A percentile compares a stretch with the other conserved stretches of the same genome.
phyloP scores from a whole-genome alignment of 1,284 basidiomycete genomes.

The Trichosporon sp. region DNA sequence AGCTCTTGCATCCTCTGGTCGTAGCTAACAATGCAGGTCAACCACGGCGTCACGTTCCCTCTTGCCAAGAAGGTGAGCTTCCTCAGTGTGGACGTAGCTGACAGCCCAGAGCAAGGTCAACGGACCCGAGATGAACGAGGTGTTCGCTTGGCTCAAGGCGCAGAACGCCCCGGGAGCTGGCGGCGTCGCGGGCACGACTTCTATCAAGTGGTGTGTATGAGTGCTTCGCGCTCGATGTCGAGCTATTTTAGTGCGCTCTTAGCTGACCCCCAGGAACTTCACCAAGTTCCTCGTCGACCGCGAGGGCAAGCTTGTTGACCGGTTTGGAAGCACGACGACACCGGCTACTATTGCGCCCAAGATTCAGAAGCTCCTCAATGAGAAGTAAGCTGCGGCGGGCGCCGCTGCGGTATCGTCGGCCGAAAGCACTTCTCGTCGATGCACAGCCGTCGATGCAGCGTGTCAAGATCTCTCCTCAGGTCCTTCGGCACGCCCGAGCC shows the following conservation, averaged over 20 bases:
- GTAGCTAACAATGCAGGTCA: constrained; percentile 45
- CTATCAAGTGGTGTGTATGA: constrained; percentile 40
- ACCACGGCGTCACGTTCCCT: constrained; percentile 78
- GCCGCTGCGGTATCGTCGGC: too few relatives aligned
- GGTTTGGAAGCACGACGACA: constrained; percentile 34
- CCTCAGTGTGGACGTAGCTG: constrained; percentile 54
- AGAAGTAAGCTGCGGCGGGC: too few relatives aligned
- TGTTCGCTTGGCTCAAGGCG: constrained; percentile 78
- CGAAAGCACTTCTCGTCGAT: too few relatives aligned
- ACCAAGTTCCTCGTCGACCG: constrained; percentile 43
- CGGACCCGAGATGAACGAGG: constrained; percentile 68
- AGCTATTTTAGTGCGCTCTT: background rate
- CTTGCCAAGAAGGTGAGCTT: constrained; percentile 64
- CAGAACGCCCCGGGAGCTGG: constrained; percentile 20
- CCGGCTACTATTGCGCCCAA: constrained; percentile 34
- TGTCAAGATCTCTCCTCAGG: too few relatives aligned
- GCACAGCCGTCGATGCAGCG: too few relatives aligned
- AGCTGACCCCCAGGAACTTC: constrained; percentile 34
- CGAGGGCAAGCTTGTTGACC: constrained; percentile 34
- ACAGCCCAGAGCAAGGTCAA: constrained; percentile 71
- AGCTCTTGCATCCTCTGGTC: constrained; percentile 28
- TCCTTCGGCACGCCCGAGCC: too few relatives aligned
- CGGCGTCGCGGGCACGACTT: constrained; percentile 35
- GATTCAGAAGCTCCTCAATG: constrained; percentile 38
- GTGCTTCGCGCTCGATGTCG: too few relatives aligned